Conservation (phyloP, 192 early-diverging fungal species). For the Backusella tarrabulga region DNA sequence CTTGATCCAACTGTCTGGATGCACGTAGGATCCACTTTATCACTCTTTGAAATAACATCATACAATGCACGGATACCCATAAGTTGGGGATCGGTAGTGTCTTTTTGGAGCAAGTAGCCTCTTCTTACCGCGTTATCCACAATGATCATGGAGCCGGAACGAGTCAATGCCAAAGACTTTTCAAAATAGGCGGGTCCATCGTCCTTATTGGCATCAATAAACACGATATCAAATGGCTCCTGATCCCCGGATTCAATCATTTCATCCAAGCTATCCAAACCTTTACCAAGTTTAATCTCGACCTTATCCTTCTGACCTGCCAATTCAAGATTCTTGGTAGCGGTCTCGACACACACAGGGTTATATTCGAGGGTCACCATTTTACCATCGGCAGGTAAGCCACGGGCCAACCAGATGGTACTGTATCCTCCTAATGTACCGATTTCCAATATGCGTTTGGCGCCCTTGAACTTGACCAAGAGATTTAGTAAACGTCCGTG, state of each 20-base stretch:
- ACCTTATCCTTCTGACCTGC: neutral
- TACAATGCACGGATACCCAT: neutral
- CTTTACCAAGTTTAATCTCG: neutral
- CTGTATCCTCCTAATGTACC: constrained; percentile 8
- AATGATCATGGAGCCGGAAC: neutral
- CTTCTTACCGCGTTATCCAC: neutral
- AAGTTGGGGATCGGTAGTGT: neutral
- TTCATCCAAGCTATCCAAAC: neutral
- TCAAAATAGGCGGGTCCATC: neutral
- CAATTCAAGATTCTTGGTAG: neutral
- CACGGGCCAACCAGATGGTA: neutral
- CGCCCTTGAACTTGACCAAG: neutral
- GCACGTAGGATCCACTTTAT: neutral
- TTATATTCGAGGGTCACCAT: neutral
- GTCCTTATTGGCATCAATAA: neutral
- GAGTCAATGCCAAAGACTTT: neutral
- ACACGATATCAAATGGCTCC: neutral
- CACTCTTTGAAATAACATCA: neutral
- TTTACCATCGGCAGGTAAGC: neutral
- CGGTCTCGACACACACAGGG: neutral
- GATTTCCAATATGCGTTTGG: neutral
- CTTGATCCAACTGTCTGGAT: neutral
- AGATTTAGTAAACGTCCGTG: neutral
- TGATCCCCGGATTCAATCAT: neutral
- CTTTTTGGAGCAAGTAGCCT: neutral